phyloP scores from a whole-genome alignment of 345 rosid genomes.

The Pelargonium nanum region DNA sequence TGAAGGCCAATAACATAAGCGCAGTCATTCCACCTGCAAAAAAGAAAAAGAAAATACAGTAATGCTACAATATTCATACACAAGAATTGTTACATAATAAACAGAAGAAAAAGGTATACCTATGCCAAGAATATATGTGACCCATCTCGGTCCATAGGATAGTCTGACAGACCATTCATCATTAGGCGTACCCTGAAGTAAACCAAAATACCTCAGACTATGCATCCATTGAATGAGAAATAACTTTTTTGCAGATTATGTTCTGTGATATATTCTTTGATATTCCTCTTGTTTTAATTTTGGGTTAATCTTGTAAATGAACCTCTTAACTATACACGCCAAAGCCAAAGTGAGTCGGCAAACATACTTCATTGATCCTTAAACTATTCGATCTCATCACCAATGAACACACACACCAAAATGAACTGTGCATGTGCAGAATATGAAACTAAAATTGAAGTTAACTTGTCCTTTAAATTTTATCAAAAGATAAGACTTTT shows the following conservation, averaged over 20 bases:
- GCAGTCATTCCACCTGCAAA: slow-evolving; percentile 46
- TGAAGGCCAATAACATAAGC: slow-evolving; percentile 48
- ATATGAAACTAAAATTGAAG: no score
- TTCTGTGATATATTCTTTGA: background rate
- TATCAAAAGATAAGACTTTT: no score
- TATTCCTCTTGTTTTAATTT: no score
- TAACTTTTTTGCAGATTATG: background rate
- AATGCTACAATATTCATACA: background rate
- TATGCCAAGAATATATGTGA: slow-evolving; percentile 69
- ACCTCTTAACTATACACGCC: no score
- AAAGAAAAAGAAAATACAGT: background rate
- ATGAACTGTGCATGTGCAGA: no score
- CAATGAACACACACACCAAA: no score
- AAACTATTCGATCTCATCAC: no score
- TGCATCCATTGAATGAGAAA: slow-evolving; percentile 15
- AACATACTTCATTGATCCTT: no score
- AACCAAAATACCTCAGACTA: background rate
- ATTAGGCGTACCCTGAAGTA: slow-evolving; percentile 37
- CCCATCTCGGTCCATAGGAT: slow-evolving; percentile 93
- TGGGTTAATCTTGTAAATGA: no score
- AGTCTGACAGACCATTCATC: slow-evolving; percentile 59
- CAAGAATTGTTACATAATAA: background rate
- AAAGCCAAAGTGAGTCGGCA: no score
- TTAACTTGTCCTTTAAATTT: no score
- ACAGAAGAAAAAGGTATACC: slow-evolving; percentile 29